Conservation (phyloP, 2,329 filamentous ascomycete species). For the Trichoderma koningii region DNA sequence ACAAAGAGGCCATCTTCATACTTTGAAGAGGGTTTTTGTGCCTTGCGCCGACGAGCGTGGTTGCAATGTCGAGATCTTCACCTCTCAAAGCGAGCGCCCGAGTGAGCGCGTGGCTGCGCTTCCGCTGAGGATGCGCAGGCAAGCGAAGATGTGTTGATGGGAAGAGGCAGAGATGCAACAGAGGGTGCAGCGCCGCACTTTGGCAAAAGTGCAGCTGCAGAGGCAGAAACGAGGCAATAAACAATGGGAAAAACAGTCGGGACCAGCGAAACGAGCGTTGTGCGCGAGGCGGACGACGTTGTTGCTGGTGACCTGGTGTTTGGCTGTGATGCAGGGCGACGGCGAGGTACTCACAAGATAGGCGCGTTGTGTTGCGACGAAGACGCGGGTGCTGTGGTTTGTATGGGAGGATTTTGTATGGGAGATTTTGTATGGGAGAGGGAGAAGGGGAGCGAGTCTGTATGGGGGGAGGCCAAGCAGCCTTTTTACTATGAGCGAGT, state of each 20-base stretch:
- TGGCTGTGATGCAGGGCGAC: conserved; percentile 43
- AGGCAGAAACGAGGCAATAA: conserved; percentile 28
- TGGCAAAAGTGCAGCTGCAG: conserved; percentile 16
- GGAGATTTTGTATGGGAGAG: conserved; percentile 63
- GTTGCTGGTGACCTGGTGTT: conserved; percentile 42
- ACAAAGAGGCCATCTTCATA: conserved; percentile 39
- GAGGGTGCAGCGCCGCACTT: conserved; percentile 27
- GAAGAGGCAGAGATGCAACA: conserved; percentile 26
- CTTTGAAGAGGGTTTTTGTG: conserved; percentile 35
- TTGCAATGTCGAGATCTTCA: conserved; percentile 35
- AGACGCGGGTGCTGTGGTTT: conserved; percentile 45
- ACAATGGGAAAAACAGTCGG: conserved; percentile 31
- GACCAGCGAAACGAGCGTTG: conserved; percentile 17
- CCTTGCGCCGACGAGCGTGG: conserved; percentile 31
- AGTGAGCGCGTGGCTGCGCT: conserved; percentile 28
- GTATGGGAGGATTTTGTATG: conserved; percentile 57
- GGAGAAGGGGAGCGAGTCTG: conserved; percentile 57
- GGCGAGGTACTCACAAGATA: conserved; percentile 57
- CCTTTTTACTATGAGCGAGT: conserved; percentile 68
- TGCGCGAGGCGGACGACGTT: conserved; percentile 17
- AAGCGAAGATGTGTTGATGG: conserved; percentile 20
- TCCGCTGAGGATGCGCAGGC: conserved; percentile 7
- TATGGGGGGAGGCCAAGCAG: conserved; percentile 57
- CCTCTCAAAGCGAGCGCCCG: conserved; percentile 16
- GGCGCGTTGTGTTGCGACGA: conserved; percentile 48